Percentiles rank a stretch among this genome's conserved stretches.
These are phyloP conservation scores for Gonapodya prolifera DNA, from an alignment of 192 early-diverging fungal species.

Conservation along the genomic window DNA sequence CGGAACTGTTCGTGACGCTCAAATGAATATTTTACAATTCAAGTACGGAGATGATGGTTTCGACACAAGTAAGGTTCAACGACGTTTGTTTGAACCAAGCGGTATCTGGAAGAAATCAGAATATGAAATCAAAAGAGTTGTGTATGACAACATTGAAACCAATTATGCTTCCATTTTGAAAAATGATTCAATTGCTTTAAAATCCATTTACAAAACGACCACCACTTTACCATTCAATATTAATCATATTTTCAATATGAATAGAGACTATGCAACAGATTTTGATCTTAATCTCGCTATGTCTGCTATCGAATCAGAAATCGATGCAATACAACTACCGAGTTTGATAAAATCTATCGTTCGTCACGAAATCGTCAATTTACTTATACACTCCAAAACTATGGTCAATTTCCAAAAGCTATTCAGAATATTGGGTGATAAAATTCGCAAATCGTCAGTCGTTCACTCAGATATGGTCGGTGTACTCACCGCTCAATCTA, in stretches of 20 bases:
- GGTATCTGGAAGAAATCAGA: slow-evolving; percentile 60
- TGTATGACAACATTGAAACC: slow-evolving; percentile 58
- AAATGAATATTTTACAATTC: slow-evolving; percentile 90
- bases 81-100: slow-evolving; percentile 56
- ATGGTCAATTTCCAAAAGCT: slow-evolving; percentile 89
- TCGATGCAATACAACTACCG: too few relatives aligned
- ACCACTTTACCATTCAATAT: too few relatives aligned
- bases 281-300: too few relatives aligned
- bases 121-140: slow-evolving; percentile 48
- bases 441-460: slow-evolving; percentile 76
- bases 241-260: too few relatives aligned
- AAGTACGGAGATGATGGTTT: slow-evolving; percentile 97
- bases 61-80: slow-evolving; percentile 83
- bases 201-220: slow-evolving; percentile 61
- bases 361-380: slow-evolving; percentile 27
- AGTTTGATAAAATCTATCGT: slow-evolving; percentile 44
- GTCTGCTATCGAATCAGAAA: too few relatives aligned
- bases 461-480: slow-evolving; percentile 98
- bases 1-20: slow-evolving; percentile 88
- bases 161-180: slow-evolving; percentile 53
- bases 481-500: slow-evolving; percentile 92
- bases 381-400: too few relatives aligned
- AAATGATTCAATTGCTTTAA: slow-evolving; percentile 59
- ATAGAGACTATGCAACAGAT: too few relatives aligned
- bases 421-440: slow-evolving; percentile 77